A percentile compares a stretch with the other conserved stretches of the same genome.
These are phyloP conservation scores for Dalechampia spathulata DNA, from an alignment of 441 rosid species.

Conservation along the genomic window DNA sequence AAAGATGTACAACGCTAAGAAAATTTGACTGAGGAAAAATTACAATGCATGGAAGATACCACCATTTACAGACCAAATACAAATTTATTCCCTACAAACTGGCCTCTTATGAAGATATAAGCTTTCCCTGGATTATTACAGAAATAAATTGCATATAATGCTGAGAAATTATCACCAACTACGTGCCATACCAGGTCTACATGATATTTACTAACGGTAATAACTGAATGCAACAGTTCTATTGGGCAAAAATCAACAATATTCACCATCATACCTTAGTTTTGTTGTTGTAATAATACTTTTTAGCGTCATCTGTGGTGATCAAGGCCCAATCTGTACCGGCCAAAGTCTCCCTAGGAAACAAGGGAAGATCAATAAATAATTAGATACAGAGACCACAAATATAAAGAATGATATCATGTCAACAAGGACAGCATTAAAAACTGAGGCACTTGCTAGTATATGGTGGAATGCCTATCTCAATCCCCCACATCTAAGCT, in stretches of 20 bases:
- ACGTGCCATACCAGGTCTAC: neutral
- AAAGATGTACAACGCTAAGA: neutral
- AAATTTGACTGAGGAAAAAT: neutral
- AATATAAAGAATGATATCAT: neutral
- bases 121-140: no score
- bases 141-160: no score
- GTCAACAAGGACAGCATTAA: neutral
- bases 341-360: conserved; percentile 66
- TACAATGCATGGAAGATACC: no score
- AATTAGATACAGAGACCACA: neutral
- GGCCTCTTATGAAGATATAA: no score
- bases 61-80: no score
- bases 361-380: conserved; percentile 6
- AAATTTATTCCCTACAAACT: no score
- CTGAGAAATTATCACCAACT: neutral
- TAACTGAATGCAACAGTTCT: conserved; percentile 3
- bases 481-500: neutral
- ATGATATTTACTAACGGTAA: neutral
- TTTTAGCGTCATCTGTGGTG: conserved; percentile 84
- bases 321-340: conserved; percentile 92
- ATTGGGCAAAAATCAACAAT: neutral
- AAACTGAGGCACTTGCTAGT: neutral
- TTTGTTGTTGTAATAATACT: conserved; percentile 84
- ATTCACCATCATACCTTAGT: conserved; percentile 51
- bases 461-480: neutral